Evolutionary conservation across 192 early-diverging fungal genomes (phyloP), one percentile per base, ranked within the genome.

Genomic region (Coemansia umbellata): DNA sequence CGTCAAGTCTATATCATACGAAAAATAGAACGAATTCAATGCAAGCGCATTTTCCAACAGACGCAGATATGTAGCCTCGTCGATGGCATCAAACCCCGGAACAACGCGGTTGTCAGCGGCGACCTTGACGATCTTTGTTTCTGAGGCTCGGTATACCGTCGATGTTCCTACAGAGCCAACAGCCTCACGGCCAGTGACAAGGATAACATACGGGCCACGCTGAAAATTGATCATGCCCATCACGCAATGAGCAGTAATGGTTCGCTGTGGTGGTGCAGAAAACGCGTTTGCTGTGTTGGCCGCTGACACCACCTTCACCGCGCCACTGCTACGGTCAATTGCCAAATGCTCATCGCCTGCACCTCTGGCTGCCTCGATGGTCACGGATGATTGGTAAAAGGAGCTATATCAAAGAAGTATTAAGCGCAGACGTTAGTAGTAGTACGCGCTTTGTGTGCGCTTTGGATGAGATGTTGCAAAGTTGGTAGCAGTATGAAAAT

Each of bases 1-100:
- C 5, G 97, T 97, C 35, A 99, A 47, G 53, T 99, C 92, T 58
- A 81, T 87, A 19, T 81, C 80, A 55, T 90, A 89, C 39, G 95
- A 97, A 66, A 91, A 95, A 55, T 90, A 94, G 49, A 87, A 86
- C 55, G 73, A 71, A 26, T 71, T 62, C 10, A 68, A 45, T 3
- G 55, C 70, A 24, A 90, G 68, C 24, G 87, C 69, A 13, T 53
- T 52, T 24, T 84, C 61, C 23, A 90, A 47, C 53, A 88, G 78
- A 10, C 59, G 47, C 44, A 90, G 57, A 50, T 87, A 91, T 28
- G 63, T 66, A 2, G 70, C 64, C 52, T 91, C 89, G 63, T 89
- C 87, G 14, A 62, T 33, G 3, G 66, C 64, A 21, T 69, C 63
- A 13, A 36, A 58, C 8, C 54, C 71, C 3, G 50, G 39, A 21